phyloP scores from a whole-genome alignment of 164 flowering plant genomes.

The Sextonia rubra region DNA sequence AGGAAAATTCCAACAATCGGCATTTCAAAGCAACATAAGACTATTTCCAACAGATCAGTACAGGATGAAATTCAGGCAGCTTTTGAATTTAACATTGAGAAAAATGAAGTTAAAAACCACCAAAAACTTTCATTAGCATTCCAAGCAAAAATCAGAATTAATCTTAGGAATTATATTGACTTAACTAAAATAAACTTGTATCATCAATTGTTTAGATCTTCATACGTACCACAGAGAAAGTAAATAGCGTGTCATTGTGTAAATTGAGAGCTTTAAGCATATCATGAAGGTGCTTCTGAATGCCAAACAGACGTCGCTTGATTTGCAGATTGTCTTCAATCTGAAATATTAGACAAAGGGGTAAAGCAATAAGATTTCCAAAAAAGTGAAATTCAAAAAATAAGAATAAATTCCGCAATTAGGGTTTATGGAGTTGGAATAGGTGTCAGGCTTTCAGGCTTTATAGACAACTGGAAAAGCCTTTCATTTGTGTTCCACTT shows the following conservation, averaged over 20 bases:
- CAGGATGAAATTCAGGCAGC: no score
- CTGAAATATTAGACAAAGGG: slow-evolving; percentile 11
- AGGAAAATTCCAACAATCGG: no score
- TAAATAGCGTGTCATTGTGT: slow-evolving; percentile 9
- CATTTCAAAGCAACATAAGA: no score
- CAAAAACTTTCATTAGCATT: neutral
- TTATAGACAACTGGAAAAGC: no score
- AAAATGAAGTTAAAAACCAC: neutral
- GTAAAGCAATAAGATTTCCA: no score
- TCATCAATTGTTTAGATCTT: neutral
- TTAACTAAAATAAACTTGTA: neutral
- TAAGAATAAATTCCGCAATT: no score
- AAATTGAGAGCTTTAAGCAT: slow-evolving; percentile 26
- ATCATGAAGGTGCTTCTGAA: slow-evolving; percentile 21
- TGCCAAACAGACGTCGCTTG: slow-evolving; percentile 10
- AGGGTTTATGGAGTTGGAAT: no score
- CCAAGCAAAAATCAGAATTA: neutral
- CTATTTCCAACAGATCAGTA: no score
- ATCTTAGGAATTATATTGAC: neutral
- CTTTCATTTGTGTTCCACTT: no score
- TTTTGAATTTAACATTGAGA: no score
- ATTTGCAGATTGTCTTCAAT: slow-evolving; percentile 17
- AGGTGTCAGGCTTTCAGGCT: no score
- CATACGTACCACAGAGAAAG: slow-evolving; percentile 20
- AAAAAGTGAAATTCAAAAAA: no score